Conservation (phyloP, 106 monocot genomes). For the Dioscorea alata region DNA sequence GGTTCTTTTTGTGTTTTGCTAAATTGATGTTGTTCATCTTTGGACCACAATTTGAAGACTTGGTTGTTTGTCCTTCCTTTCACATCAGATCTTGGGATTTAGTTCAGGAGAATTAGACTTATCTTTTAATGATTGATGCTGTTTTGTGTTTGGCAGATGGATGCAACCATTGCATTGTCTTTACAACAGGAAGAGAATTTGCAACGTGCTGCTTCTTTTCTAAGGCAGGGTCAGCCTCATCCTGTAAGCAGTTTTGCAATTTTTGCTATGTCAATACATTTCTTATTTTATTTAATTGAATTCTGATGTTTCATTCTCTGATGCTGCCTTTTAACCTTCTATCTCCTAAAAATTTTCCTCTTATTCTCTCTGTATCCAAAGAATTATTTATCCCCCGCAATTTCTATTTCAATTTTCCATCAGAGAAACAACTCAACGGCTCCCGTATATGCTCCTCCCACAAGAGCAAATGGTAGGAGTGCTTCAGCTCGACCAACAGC, state of each 20-base stretch:
- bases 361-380: too few relatives aligned
- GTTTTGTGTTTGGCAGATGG: conserved; percentile 25
- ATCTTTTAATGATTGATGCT: not conserved
- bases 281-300: too few relatives aligned
- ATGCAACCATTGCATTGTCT: conserved; percentile 51
- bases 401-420: not conserved
- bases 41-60: too few relatives aligned
- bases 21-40: not conserved
- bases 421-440: conserved; percentile 27
- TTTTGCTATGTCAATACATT: not conserved
- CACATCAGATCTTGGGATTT: too few relatives aligned
- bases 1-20: conserved; percentile 1
- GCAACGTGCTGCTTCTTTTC: conserved; percentile 12
- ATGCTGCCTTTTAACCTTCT: too few relatives aligned
- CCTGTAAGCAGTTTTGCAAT: conserved; percentile 12
- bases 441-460: not conserved
- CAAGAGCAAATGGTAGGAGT: too few relatives aligned
- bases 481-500: not conserved
- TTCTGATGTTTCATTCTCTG: too few relatives aligned
- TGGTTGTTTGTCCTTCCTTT: too few relatives aligned
- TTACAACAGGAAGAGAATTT: conserved; percentile 51
- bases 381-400: too few relatives aligned
- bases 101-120: too few relatives aligned
- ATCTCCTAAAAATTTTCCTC: too few relatives aligned
- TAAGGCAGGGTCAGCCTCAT: conserved; percentile 12